Percentiles rank a stretch among this genome's conserved stretches.
These are phyloP conservation scores for Aspergillus sp. DNA, from an alignment of 2,329 filamentous ascomycete genomes.

Conservation along the genomic window DNA sequence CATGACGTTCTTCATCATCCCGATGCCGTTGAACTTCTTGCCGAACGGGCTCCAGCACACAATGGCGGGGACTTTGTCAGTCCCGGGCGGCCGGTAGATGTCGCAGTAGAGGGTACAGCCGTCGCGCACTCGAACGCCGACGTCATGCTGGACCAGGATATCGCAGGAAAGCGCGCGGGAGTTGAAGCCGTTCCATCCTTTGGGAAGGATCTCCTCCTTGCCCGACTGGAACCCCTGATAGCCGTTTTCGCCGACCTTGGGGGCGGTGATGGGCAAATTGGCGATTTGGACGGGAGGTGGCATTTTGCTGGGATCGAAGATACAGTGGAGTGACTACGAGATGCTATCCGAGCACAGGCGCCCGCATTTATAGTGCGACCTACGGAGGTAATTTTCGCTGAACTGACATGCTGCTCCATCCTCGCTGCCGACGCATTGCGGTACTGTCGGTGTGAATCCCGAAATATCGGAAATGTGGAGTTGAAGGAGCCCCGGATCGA, in stretches of 20 bases:
- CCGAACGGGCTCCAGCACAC: conserved; percentile 48
- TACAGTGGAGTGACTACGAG: background rate
- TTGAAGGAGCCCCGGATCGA: background rate
- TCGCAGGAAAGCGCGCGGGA: conserved; percentile 35
- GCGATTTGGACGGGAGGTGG: conserved; percentile 31
- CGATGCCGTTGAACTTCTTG: conserved; percentile 43
- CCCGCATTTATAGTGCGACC: background rate
- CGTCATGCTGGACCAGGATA: conserved; percentile 47
- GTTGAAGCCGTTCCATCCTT: conserved; percentile 39
- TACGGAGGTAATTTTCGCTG: background rate
- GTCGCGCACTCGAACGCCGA: conserved; percentile 45
- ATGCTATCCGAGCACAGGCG: background rate
- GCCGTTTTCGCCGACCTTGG: conserved; percentile 40
- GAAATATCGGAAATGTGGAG: background rate
- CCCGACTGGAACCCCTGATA: conserved; percentile 42
- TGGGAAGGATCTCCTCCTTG: conserved; percentile 38
- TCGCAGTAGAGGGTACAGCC: conserved; percentile 45
- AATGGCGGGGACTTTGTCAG: conserved; percentile 42
- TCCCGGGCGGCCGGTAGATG: conserved; percentile 42
- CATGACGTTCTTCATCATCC: conserved; percentile 39
- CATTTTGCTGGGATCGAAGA: conserved; percentile 20
- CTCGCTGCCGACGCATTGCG: background rate
- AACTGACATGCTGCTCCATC: background rate
- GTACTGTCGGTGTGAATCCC: too few species aligned
- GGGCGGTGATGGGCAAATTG: conserved; percentile 21